These are phyloP conservation scores for Hymenoscyphus scutula DNA, from an alignment of 2,329 filamentous ascomycete genomes.

Conservation along the genomic window DNA sequence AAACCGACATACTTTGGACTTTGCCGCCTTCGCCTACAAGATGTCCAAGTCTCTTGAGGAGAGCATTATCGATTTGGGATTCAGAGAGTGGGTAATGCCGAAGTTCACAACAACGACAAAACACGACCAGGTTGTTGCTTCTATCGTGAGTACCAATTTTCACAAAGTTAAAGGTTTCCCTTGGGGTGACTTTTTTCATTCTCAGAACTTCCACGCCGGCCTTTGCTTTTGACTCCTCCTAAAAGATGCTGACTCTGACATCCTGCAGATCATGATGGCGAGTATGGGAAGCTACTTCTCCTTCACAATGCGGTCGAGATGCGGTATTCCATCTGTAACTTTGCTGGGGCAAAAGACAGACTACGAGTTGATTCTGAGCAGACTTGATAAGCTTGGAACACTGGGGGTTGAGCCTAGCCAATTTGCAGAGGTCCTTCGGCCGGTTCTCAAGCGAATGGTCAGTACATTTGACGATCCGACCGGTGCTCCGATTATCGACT, in stretches of 20 bases:
- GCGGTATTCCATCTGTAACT: conserved; percentile 52
- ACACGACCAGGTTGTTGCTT: conserved; percentile 43
- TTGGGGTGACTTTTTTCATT: no score
- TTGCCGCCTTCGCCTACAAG: conserved; percentile 34
- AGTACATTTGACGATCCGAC: conserved; percentile 34
- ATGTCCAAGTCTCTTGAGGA: conserved; percentile 42
- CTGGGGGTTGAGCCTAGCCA: conserved; percentile 37
- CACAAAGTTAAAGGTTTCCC: no score
- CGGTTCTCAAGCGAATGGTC: conserved; percentile 39
- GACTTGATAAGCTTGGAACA: conserved; percentile 35
- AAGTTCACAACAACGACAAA: conserved; percentile 50
- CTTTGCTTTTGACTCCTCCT: no score
- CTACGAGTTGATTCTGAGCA: conserved; percentile 40
- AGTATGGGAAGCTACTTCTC: conserved; percentile 49
- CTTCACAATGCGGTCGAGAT: conserved; percentile 36
- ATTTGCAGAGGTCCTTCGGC: conserved; percentile 36
- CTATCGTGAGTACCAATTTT: conserved; percentile 37
- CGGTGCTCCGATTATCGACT: conserved; percentile 30
- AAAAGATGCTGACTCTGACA: no score
- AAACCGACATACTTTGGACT: conserved; percentile 27
- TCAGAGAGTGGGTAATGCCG: conserved; percentile 50
- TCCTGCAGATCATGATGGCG: conserved; percentile 46
- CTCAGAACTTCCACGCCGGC: no score
- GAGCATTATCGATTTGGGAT: conserved; percentile 41
- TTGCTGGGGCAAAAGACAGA: conserved; percentile 47